Conservation (phyloP, 805 yeast species). For the Zygosaccharomyces siamensis region DNA sequence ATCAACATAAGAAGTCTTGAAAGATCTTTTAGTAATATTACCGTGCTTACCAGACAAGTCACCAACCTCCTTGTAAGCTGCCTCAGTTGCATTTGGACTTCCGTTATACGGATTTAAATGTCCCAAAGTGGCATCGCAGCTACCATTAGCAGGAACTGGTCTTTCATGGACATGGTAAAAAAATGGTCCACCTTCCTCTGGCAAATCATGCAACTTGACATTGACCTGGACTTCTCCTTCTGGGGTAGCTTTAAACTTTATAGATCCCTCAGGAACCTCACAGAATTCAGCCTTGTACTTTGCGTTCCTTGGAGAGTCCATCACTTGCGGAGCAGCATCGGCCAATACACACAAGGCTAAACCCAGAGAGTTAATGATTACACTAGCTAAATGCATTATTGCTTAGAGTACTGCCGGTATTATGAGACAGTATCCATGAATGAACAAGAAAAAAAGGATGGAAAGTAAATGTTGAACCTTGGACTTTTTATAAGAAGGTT, state of each 20-base stretch:
- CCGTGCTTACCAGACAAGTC: slow-evolving; percentile 80
- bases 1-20: slow-evolving; percentile 57
- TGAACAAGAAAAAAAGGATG: too few relatives aligned
- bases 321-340: slow-evolving; percentile 36
- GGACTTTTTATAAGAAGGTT: too few relatives aligned
- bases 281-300: slow-evolving; percentile 49
- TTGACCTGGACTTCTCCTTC: slow-evolving; percentile 55
- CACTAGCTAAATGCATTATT: not conserved
- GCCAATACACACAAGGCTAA: not conserved
- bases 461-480: too few relatives aligned
- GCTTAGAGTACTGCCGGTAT: not conserved
- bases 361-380: not conserved
- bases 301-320: slow-evolving; percentile 36
- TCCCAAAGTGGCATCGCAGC: slow-evolving; percentile 51
- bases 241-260: slow-evolving; percentile 57
- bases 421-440: too few relatives aligned
- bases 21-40: slow-evolving; percentile 62
- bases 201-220: slow-evolving; percentile 67
- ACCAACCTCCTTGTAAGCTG: slow-evolving; percentile 47
- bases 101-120: slow-evolving; percentile 66
- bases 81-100: slow-evolving; percentile 17
- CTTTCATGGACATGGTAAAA: slow-evolving; percentile 60
- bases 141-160: slow-evolving; percentile 46
- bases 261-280: slow-evolving; percentile 45
- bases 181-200: slow-evolving; percentile 62